Conservation (phyloP, 371 early-diverging fungal genomes). For the Mucor piriformis region DNA sequence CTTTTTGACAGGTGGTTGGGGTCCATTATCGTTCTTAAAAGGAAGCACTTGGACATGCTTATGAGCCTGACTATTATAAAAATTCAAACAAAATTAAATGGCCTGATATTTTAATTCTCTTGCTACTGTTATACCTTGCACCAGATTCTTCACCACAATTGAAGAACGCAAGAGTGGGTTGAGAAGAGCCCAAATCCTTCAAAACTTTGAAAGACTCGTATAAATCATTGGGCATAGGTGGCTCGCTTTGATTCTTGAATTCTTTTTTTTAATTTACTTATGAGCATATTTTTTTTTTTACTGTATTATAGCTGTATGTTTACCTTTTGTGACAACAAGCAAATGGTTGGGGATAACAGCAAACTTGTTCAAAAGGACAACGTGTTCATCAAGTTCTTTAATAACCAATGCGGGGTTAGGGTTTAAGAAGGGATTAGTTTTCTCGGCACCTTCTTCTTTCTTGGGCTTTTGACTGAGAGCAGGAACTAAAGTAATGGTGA, state of each 20-base stretch:
- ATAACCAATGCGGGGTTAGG: slow-evolving; percentile 66
- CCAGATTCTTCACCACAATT: slow-evolving; percentile 77
- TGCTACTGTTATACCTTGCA: slow-evolving; percentile 56
- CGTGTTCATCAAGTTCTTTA: slow-evolving; percentile 56
- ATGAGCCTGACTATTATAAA: slow-evolving; percentile 57
- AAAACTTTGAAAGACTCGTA: slow-evolving; percentile 58
- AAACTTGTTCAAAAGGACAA: slow-evolving; percentile 77
- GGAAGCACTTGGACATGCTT: slow-evolving; percentile 78
- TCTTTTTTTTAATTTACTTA: slow-evolving; percentile 41
- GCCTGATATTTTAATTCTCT: neutral
- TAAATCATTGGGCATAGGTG: slow-evolving; percentile 64
- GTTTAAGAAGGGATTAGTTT: slow-evolving; percentile 69
- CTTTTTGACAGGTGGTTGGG: slow-evolving; percentile 56
- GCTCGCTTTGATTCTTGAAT: slow-evolving; percentile 65
- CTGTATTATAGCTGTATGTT: neutral
- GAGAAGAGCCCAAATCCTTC: slow-evolving; percentile 35
- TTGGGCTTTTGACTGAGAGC: slow-evolving; percentile 24
- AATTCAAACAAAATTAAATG: neutral
- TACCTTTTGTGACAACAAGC: slow-evolving; percentile 77
- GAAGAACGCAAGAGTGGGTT: slow-evolving; percentile 63
- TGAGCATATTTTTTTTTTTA: no score
- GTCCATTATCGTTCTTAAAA: slow-evolving; percentile 22
- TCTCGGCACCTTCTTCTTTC: slow-evolving; percentile 31
- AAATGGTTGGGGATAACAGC: slow-evolving; percentile 69
- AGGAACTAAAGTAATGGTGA: slow-evolving; percentile 22